Conservation (phyloP, 2,329 filamentous ascomycete genomes). For the Aspergillus sp. region DNA sequence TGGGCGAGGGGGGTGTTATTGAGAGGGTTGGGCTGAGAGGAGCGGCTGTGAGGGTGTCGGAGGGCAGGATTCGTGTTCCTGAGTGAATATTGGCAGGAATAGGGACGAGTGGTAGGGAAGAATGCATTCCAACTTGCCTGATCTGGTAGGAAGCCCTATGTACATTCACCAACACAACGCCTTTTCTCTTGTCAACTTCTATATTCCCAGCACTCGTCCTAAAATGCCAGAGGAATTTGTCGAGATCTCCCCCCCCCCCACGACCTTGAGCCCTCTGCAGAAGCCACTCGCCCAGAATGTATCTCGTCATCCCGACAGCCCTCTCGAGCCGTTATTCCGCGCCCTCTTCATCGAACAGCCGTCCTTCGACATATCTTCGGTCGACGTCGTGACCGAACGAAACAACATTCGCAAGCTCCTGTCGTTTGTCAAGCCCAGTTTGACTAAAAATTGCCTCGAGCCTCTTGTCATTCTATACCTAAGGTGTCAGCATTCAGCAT, state of each 20-base stretch:
- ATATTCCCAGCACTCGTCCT: no score
- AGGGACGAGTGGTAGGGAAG: neutral
- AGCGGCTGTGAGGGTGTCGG: conserved; percentile 25
- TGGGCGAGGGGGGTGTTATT: no score
- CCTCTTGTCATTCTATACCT: no score
- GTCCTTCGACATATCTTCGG: conserved; percentile 22
- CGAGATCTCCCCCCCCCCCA: neutral
- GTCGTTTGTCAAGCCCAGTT: conserved; percentile 29
- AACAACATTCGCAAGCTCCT: conserved; percentile 44
- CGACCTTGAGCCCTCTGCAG: neutral
- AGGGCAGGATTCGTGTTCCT: conserved; percentile 23
- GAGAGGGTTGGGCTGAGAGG: conserved; percentile 27
- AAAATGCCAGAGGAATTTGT: neutral
- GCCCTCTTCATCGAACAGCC: conserved; percentile 32
- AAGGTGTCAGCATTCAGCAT: no score
- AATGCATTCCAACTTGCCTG: neutral
- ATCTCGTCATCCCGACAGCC: conserved; percentile 34
- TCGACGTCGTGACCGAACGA: conserved; percentile 39
- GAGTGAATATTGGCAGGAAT: neutral
- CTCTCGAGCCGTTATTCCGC: conserved; percentile 41
- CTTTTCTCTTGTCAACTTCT: no score
- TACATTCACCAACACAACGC: no score
- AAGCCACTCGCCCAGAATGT: conserved; percentile 34
- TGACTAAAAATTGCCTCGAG: no score
- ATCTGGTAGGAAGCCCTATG: no score